phyloP scores from a whole-genome alignment of 345 rosid genomes.

The Linum tenue region DNA sequence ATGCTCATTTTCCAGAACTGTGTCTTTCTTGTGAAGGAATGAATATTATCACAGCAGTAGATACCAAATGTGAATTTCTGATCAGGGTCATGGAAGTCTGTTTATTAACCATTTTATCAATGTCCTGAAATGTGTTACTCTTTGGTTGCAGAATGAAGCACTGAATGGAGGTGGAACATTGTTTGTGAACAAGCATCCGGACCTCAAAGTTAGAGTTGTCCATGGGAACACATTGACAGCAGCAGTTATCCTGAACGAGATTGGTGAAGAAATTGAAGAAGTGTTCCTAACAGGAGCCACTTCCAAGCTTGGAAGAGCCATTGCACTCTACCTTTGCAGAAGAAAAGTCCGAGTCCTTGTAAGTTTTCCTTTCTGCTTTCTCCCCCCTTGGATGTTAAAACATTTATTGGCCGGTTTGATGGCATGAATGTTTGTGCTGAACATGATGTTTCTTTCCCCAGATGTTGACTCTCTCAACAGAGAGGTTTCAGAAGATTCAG shows the following conservation, averaged over 20 bases:
- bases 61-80: no score
- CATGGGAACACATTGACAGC: constrained; percentile 98
- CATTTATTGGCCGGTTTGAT: background rate
- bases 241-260: constrained; percentile 79
- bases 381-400: background rate
- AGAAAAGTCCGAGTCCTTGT: constrained; percentile 77
- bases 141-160: constrained; percentile 60
- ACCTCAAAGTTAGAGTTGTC: constrained; percentile 78
- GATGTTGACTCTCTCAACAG: constrained; percentile 85
- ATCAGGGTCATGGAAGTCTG: no score
- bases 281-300: constrained; percentile 95
- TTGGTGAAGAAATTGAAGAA: constrained; percentile 62
- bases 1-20: no score
- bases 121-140: background rate
- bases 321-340: constrained; percentile 84
- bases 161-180: constrained; percentile 92
- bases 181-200: constrained; percentile 71
- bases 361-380: constrained; percentile 19
- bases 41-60: no score
- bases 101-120: no score
- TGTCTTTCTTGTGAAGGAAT: no score
- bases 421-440: background rate
- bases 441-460: constrained; percentile 13
- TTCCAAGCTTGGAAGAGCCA: constrained; percentile 96
- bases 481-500: constrained; percentile 79